Conservation (phyloP, 2,329 filamentous ascomycete species). For the Arthrobotrys sinensis region DNA sequence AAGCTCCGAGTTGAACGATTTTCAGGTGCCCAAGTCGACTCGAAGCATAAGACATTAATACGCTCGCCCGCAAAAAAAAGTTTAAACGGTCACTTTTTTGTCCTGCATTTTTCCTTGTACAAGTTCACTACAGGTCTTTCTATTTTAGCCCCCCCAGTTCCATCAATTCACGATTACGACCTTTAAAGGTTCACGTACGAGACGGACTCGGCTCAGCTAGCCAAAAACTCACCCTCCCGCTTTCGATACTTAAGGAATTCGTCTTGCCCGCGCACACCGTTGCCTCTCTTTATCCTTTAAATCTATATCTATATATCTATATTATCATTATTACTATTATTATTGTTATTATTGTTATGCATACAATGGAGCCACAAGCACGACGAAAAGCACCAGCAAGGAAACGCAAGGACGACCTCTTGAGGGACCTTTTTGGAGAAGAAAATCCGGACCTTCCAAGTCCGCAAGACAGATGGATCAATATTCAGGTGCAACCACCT, state of each 20-base stretch:
- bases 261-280: slow-evolving; percentile 16
- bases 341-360: slow-evolving; percentile 28
- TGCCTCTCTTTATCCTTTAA: not conserved
- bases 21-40: slow-evolving; percentile 51
- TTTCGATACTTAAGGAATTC: slow-evolving; percentile 24
- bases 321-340: no score
- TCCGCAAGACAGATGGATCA: slow-evolving; percentile 60
- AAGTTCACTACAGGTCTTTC: slow-evolving; percentile 27
- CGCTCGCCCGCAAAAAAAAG: slow-evolving; percentile 20
- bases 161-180: slow-evolving; percentile 2
- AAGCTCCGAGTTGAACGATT: slow-evolving; percentile 61
- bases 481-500: slow-evolving; percentile 50
- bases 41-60: slow-evolving; percentile 46
- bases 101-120: slow-evolving; percentile 32
- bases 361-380: slow-evolving; percentile 42
- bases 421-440: slow-evolving; percentile 57
- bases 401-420: slow-evolving; percentile 58
- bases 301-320: no score
- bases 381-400: slow-evolving; percentile 53
- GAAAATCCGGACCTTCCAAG: slow-evolving; percentile 59
- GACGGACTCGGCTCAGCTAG: slow-evolving; percentile 14
- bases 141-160: slow-evolving; percentile 10
- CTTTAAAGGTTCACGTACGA: slow-evolving; percentile 1
- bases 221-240: slow-evolving; percentile 18
- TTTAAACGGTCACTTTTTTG: slow-evolving; percentile 25